These are phyloP conservation scores for Pelargonium australe DNA, from an alignment of 441 rosid genomes.

Conservation along the genomic window DNA sequence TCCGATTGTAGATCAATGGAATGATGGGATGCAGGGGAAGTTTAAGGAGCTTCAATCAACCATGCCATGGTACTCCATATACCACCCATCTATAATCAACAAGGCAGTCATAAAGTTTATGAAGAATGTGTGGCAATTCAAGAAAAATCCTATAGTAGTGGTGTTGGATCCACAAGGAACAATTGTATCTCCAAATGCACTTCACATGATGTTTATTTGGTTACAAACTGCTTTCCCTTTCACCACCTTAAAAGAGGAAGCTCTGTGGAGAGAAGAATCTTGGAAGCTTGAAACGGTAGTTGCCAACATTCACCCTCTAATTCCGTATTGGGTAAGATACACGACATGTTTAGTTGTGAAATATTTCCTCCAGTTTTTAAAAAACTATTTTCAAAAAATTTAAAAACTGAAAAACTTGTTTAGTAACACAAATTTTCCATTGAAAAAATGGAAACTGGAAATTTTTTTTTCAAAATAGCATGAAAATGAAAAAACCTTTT, in stretches of 20 bases:
- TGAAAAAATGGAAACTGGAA: no score
- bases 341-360: constrained; percentile 46
- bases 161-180: constrained; percentile 63
- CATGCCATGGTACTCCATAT: constrained; percentile 62
- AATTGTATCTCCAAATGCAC: constrained; percentile 51
- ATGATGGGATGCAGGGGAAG: constrained; percentile 29
- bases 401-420: constrained; percentile 46
- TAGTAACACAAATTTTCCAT: no score
- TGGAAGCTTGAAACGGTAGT: constrained; percentile 62
- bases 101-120: constrained; percentile 40
- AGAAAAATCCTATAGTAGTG: constrained; percentile 56
- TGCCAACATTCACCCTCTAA: constrained; percentile 45
- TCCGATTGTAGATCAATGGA: constrained; percentile 50
- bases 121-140: constrained; percentile 56
- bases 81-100: constrained; percentile 39
- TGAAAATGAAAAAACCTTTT: no score
- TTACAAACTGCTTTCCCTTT: constrained; percentile 57
- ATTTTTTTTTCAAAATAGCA: no score
- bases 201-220: constrained; percentile 85
- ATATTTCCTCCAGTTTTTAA: no score
- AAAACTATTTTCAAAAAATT: no score
- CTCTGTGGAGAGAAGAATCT: constrained; percentile 52
- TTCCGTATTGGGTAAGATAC: constrained; percentile 30
- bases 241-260: constrained; percentile 48
- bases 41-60: constrained; percentile 36